Conservation (phyloP, 2,329 filamentous ascomycete species). For the Ophiocordyceps camponoti-rufipedis region DNA sequence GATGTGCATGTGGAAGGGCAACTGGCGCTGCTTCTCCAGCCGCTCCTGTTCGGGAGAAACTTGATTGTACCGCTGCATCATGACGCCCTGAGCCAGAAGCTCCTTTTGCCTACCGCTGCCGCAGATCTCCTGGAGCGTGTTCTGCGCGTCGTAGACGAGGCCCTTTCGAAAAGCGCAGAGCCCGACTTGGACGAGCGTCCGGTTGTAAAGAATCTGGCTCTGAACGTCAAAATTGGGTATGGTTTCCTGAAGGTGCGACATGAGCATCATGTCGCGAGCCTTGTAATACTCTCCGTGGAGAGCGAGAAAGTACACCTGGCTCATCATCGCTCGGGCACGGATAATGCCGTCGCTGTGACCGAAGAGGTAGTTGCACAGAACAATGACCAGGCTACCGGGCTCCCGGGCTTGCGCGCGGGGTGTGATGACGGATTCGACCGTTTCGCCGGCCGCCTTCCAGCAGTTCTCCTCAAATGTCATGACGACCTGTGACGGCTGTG, state of each 20-base stretch:
- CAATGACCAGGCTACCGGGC: conserved; percentile 59
- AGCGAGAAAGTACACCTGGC: conserved; percentile 95
- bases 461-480: conserved; percentile 86
- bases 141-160: conserved; percentile 93
- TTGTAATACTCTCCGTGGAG: conserved; percentile 97
- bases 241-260: conserved; percentile 96
- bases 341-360: conserved; percentile 89
- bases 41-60: conserved; percentile 96
- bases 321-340: conserved; percentile 89
- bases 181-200: conserved; percentile 91
- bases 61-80: conserved; percentile 92
- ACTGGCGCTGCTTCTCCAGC: conserved; percentile 87
- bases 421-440: conserved; percentile 63
- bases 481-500: conserved; percentile 69
- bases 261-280: conserved; percentile 96
- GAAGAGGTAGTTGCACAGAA: conserved; percentile 91
- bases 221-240: conserved; percentile 93
- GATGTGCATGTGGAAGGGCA: conserved; percentile 99
- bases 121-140: conserved; percentile 93
- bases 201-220: conserved; percentile 97
- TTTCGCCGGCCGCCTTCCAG: conserved; percentile 61
- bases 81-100: conserved; percentile 89
- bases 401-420: conserved; percentile 51
- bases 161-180: conserved; percentile 96
- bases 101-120: conserved; percentile 97